Base-by-base conservation (phyloP, 441 rosid genomes). In the Pelargonium australe region DNA sequence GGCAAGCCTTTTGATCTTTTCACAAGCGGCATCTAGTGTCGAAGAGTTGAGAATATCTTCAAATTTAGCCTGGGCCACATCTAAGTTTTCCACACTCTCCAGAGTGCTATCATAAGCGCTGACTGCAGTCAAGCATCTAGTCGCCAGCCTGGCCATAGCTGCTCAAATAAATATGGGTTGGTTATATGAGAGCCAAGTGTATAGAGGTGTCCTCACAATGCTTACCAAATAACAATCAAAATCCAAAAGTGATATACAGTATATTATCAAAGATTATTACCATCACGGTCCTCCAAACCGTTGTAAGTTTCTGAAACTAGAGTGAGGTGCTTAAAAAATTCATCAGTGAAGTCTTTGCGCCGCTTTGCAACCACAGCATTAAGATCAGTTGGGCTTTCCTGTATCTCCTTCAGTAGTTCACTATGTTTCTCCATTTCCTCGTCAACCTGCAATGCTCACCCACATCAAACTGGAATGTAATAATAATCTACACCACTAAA, bases 81-180 rank as follows among this genome's bases (percentile, higher is more conserved):
- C 95, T 70, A 91, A 74, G 13, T 85, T 86, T 66, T 88, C 96
- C 73, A 87, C 82, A 67, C 55, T 73, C 75, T 87, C 95, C 83
- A 89, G 68, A 1, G 96, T 89, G 47, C 79, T 89, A 80, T 94
- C 97, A 41, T 85, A 88, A 17, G 98, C 92, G 68, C 89, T 73
- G 47, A 94, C 85, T 0, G 98, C 93, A 53, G 93, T 88, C 80
- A 94, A 86, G 82, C 97, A 94, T 80, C 93, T 82, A 4, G 96
- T 80, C 0, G 85, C 87, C 64, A 91, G 87, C 81, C 98, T 86
- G 1, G 95, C 87, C 61, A 90, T 68, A 55, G 79, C 98, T 93
- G 88, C 69, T 70, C 82, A 79, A 73, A 64, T 25, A 67, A 69
- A 62, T 34, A 63, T 16, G 40, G 40, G 16, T 57, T 57, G 40